Evolutionary conservation across 352 stramenopile species (phyloP), one percentile per base, ranked within the genome.

Genomic region (Phytophthora melonis): DNA sequence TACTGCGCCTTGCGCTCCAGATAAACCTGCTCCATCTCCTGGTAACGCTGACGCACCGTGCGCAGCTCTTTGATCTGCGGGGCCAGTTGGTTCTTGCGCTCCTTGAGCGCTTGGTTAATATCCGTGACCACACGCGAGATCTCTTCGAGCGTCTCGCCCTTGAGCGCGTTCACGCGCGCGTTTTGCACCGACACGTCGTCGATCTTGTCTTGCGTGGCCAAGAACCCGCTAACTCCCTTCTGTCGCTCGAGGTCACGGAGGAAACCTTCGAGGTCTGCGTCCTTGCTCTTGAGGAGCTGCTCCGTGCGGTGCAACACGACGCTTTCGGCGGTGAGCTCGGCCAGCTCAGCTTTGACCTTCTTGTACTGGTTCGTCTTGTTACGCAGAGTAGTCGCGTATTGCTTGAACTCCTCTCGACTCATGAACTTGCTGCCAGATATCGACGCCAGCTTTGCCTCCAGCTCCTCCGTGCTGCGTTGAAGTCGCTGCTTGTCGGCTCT

Each of bases 331-430:
- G 92, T 87, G 41, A 98, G 78, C 56, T 88, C 83, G 1, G 79
- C 80, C 30, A 99, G 80, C 75, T 98, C 90, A 8, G 73, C 82
- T 79, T 98, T 98, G 14, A 94, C 77, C 55, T 91, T 90, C 71
- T 98, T 97, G 82, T 98, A 98, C 52, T 95, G 84, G 69, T 97
- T 92, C 5, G 89, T 97, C 70, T 98, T 98, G 68, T 97, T 96
- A 52, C 94, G 85, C 55, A 99, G 75, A 23, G 87, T 86, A 52
- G 87, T 92, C 36, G 83, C 90, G 72, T 97, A 97, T 63, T 97
- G 84, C 66, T 95, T 93, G 68, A 98, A 97, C 67, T 98, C 93
- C 55, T 97, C 90, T 58, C 88, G 89, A 49, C 80, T 91, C 88
- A 97, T 95, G 72, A 91, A 93, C 45, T 95, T 91, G 30, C 84